Evolutionary conservation across 306 rosid genomes (phyloP).

Genomic region (Castanea mollissima): DNA sequence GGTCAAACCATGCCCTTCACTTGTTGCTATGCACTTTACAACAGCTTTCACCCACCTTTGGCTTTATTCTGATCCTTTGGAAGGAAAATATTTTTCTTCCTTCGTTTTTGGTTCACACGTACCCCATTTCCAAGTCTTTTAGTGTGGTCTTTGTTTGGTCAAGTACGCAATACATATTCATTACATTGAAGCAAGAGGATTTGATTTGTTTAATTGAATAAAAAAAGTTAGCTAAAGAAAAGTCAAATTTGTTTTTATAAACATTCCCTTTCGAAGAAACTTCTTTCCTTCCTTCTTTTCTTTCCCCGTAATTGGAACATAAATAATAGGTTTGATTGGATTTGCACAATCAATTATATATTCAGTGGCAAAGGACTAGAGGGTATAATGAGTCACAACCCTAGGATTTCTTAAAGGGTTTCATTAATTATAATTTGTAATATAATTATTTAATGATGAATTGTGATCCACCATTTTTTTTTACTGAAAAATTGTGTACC

Average conservation of each 20-base stretch:
- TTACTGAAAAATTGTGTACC: no score
- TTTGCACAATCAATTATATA: background rate
- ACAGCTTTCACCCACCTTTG: constrained; percentile 22
- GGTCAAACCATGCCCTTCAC: background rate
- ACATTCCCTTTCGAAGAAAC: background rate
- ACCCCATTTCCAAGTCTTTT: background rate
- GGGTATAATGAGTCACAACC: no score
- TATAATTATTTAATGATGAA: no score
- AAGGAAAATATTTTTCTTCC: constrained; percentile 13
- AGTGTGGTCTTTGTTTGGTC: constrained; percentile 11
- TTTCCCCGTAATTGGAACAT: background rate
- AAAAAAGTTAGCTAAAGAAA: background rate
- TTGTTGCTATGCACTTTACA: constrained; percentile 23
- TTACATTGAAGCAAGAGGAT: background rate
- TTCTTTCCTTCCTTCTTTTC: background rate
- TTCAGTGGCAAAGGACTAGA: no score
- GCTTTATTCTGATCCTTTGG: background rate
- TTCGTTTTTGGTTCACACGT: background rate
- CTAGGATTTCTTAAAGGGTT: no score
- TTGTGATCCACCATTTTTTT: no score
- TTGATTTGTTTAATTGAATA: background rate
- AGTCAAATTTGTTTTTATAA: background rate
- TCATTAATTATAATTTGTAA: no score
- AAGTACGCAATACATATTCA: background rate
- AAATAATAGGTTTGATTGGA: background rate